phyloP scores from a whole-genome alignment of 169 alveolate species.

The Cytauxzoon felis region DNA sequence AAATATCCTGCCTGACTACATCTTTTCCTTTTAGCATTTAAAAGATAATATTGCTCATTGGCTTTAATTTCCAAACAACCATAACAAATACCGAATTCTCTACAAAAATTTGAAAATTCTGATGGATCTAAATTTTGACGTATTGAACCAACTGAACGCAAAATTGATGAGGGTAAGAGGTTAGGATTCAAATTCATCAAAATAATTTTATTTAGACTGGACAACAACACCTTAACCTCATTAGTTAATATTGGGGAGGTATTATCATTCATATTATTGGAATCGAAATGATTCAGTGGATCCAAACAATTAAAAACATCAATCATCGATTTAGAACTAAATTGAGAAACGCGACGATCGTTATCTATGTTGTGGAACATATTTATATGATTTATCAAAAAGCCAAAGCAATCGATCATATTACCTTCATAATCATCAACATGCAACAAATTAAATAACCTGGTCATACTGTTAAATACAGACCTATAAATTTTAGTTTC shows the following conservation, averaged over 20 bases:
- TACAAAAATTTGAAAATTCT: background rate
- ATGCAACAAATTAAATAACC: conserved; percentile 45
- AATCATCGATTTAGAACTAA: background rate
- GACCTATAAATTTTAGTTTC: conserved; percentile 14
- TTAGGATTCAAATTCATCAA: conserved; percentile 18
- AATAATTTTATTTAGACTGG: conserved; percentile 3
- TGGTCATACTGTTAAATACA: conserved; percentile 31
- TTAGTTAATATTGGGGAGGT: background rate
- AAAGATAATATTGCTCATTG: conserved; percentile 17
- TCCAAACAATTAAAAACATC: background rate
- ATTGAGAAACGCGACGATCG: background rate
- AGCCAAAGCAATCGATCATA: background rate
- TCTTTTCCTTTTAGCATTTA: conserved; percentile 17
- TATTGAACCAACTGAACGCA: background rate
- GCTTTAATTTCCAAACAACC: conserved; percentile 59
- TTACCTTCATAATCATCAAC: background rate
- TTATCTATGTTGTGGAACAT: background rate
- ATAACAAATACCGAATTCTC: conserved; percentile 23
- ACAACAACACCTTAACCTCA: conserved; percentile 10
- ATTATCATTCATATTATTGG: background rate
- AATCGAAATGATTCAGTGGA: background rate
- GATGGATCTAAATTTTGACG: background rate
- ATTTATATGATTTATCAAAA: background rate
- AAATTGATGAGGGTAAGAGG: conserved; percentile 15
- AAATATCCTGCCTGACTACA: conserved; percentile 8